Evolutionary conservation across 2,329 filamentous ascomycete genomes (phyloP).

Genomic region (Stromatinia cepivora): DNA sequence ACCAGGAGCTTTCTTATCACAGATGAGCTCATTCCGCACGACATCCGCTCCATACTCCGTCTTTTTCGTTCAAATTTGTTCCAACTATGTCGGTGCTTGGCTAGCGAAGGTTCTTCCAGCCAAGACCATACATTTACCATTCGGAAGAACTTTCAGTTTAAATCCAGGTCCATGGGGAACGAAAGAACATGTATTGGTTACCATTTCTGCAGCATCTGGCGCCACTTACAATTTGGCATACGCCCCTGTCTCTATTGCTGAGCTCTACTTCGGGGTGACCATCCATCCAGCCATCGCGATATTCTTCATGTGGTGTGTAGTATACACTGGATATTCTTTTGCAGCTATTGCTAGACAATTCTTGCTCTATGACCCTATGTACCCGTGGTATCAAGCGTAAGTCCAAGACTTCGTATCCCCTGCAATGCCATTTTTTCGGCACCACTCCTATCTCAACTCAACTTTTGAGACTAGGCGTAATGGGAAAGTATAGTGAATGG

Average conservation of each 20-base stretch:
- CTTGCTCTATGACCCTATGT: conserved; percentile 58
- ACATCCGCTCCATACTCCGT: conserved; percentile 56
- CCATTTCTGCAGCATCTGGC: conserved; percentile 53
- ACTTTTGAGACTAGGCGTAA: background rate
- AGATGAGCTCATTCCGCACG: conserved; percentile 57
- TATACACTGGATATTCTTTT: conserved; percentile 59
- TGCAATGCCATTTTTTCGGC: background rate
- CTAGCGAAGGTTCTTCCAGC: conserved; percentile 48
- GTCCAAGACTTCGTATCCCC: background rate
- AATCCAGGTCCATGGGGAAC: conserved; percentile 39
- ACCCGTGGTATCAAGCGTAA: conserved; percentile 47
- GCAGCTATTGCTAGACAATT: conserved; percentile 58
- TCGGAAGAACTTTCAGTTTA: conserved; percentile 45
- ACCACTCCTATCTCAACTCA: background rate
- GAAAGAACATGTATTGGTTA: conserved; percentile 39
- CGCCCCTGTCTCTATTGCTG: conserved; percentile 54
- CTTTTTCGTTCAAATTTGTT: conserved; percentile 59
- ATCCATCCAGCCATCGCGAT: conserved; percentile 56
- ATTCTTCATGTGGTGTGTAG: conserved; percentile 61
- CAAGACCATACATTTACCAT: conserved; percentile 47
- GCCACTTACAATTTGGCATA: conserved; percentile 54
- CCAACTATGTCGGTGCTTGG: conserved; percentile 49
- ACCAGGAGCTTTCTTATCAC: conserved; percentile 57
- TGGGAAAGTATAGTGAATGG: background rate
- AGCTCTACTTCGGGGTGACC: conserved; percentile 56